Evolutionary conservation across 495 filamentous ascomycete species (phyloP).

Genomic region (Xylaria flabelliformis): DNA sequence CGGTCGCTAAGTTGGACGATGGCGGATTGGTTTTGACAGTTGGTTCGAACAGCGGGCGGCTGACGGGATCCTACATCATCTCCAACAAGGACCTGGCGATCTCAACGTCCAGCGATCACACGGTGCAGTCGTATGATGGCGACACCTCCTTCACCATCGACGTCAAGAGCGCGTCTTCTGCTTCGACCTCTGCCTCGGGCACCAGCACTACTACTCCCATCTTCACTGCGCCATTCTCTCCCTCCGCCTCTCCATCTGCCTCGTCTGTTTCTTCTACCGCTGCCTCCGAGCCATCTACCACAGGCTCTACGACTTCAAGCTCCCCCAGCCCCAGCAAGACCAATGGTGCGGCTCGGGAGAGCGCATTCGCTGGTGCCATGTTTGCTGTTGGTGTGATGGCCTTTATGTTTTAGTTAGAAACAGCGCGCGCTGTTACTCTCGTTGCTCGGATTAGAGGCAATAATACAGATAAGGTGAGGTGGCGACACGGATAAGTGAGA

Average conservation of each 20-base stretch:
- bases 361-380: not conserved
- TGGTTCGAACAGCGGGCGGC: not conserved
- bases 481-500: not conserved
- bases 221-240: not conserved
- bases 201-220: not conserved
- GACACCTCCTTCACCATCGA: conserved; percentile 10
- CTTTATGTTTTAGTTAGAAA: not conserved
- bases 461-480: not conserved
- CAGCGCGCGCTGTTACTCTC: not conserved
- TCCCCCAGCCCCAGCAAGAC: not conserved
- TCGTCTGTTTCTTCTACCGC: conserved; percentile 2
- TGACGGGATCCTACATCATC: conserved; percentile 1
- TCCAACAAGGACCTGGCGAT: not conserved
- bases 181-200: not conserved
- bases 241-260: not conserved
- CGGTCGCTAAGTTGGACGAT: not conserved
- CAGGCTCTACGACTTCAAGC: not conserved
- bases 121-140: conserved; percentile 1
- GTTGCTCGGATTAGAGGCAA: not conserved
- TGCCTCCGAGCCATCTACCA: not conserved
- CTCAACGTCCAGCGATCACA: not conserved
- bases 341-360: not conserved
- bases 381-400: not conserved
- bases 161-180: not conserved
- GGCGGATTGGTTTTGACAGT: conserved; percentile 15